Evolutionary conservation across 371 early-diverging fungal species (phyloP).

Genomic region (Lichtheimia ramosa): DNA sequence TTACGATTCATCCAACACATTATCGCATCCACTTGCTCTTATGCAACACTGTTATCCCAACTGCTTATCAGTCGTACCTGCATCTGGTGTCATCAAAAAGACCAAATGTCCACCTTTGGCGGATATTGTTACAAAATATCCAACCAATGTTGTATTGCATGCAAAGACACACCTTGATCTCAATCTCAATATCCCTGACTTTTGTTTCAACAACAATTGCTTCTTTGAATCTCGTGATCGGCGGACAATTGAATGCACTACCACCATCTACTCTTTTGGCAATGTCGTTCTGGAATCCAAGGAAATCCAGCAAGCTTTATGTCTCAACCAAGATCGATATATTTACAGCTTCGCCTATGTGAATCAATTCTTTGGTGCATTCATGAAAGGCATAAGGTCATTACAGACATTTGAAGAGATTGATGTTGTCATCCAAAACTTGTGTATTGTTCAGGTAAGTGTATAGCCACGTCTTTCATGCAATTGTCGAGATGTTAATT

Average conservation of each 20-base stretch:
- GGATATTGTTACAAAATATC: constrained; percentile 17
- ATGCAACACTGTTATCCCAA: constrained; percentile 42
- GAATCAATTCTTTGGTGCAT: constrained; percentile 64
- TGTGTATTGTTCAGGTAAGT: constrained; percentile 54
- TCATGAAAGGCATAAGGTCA: constrained; percentile 49
- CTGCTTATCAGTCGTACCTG: constrained; percentile 16
- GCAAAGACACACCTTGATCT: constrained; percentile 48
- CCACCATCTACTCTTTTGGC: constrained; percentile 66
- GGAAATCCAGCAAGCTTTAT: constrained; percentile 55
- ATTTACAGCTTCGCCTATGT: constrained; percentile 57
- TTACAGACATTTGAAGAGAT: constrained; percentile 54
- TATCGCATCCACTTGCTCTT: constrained; percentile 39
- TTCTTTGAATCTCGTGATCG: constrained; percentile 56
- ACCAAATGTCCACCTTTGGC: constrained; percentile 38
- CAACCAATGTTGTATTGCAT: constrained; percentile 11
- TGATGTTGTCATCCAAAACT: constrained; percentile 50
- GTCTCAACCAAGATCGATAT: constrained; percentile 42
- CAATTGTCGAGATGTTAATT: no score
- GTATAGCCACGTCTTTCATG: neutral
- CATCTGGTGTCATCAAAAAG: constrained; percentile 14
- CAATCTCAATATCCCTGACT: constrained; percentile 40
- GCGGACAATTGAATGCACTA: constrained; percentile 58
- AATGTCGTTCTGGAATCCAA: constrained; percentile 59
- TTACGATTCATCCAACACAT: constrained; percentile 35
- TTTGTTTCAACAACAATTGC: constrained; percentile 45